A percentile compares a stretch with the other conserved stretches of the same genome.
phyloP scores from a whole-genome alignment of 805 yeast species.

The Schizosaccharomyces octosporus region DNA sequence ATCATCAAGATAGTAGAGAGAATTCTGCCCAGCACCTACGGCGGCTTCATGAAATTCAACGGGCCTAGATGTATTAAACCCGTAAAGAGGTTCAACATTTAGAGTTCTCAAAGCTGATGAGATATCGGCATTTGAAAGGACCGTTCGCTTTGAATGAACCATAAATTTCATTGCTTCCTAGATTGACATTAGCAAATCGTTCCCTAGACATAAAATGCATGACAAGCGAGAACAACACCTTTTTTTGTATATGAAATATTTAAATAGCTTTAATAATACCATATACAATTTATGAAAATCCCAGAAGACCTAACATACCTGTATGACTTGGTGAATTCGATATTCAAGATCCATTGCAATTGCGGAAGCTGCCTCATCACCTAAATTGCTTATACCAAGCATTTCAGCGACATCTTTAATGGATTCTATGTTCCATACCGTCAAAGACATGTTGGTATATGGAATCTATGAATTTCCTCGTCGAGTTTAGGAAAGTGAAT shows the following conservation, averaged over 20 bases:
- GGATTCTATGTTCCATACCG: slow-evolving; percentile 93
- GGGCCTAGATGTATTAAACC: slow-evolving; percentile 27
- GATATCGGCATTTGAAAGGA: slow-evolving; percentile 59
- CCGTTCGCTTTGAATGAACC: slow-evolving; percentile 74
- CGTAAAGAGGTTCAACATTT: slow-evolving; percentile 45
- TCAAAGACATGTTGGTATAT: slow-evolving; percentile 11
- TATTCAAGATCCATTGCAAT: slow-evolving; percentile 98
- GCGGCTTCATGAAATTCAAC: slow-evolving; percentile 65
- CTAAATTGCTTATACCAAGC: slow-evolving; percentile 46
- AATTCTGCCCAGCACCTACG: slow-evolving; percentile 73
- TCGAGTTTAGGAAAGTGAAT: too few species aligned
- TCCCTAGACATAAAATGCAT: neutral
- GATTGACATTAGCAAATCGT: neutral
- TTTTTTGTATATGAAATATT: too few species aligned
- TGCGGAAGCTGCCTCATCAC: slow-evolving; percentile 82
- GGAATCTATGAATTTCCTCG: neutral
- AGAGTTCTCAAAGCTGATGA: slow-evolving; percentile 58
- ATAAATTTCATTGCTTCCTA: slow-evolving; percentile 84
- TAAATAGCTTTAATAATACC: too few species aligned
- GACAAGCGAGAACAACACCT: neutral
- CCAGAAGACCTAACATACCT: neutral
- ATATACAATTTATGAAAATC: neutral
- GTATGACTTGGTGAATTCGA: slow-evolving; percentile 80
- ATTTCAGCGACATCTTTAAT: slow-evolving; percentile 90
- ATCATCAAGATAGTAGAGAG: slow-evolving; percentile 59